Evolutionary conservation across 2,329 filamentous ascomycete genomes (phyloP).

Genomic region (Lasiodiplodia hormozganensis): DNA sequence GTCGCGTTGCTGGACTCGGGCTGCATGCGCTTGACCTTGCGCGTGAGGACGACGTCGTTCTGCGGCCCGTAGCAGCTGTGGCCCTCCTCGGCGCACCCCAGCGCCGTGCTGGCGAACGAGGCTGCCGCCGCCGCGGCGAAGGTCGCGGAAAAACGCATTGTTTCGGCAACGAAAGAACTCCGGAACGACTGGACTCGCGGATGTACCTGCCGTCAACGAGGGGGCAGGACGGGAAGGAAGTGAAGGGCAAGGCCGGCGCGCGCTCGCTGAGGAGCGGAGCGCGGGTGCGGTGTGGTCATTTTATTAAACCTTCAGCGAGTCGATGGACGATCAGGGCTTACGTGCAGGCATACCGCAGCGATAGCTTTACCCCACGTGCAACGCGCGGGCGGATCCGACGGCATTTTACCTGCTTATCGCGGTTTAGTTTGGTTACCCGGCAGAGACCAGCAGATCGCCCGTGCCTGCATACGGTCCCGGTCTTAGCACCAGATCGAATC

Average conservation of each 20-base stretch:
- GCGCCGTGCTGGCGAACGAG: slow-evolving; percentile 5
- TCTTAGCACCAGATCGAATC: neutral
- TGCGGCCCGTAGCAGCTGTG: slow-evolving; percentile 48
- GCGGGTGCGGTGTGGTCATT: neutral
- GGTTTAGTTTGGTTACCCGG: slow-evolving; percentile 10
- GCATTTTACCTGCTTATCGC: slow-evolving; percentile 18
- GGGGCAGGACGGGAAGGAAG: neutral
- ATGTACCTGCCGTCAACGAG: slow-evolving; percentile 8
- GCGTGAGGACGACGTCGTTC: slow-evolving; percentile 49
- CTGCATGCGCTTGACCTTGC: slow-evolving; percentile 53
- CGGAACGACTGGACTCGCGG: neutral
- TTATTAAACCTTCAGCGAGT: neutral
- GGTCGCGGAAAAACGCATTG: slow-evolving; percentile 22
- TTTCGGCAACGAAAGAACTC: neutral
- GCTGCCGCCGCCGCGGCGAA: neutral
- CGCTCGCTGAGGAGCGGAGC: neutral
- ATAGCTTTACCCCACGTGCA: slow-evolving; percentile 20
- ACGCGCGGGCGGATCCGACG: slow-evolving; percentile 3
- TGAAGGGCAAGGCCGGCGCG: neutral
- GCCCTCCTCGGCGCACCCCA: slow-evolving; percentile 45
- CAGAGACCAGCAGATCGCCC: slow-evolving; percentile 14
- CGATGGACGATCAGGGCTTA: neutral
- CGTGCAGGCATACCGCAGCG: neutral
- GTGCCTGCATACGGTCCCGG: slow-evolving; percentile 16
- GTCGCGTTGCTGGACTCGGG: slow-evolving; percentile 52